Evolutionary conservation across 148 eudicot species (phyloP), one percentile per base, ranked within the genome.

Genomic region (Chenopodium quinoa): DNA sequence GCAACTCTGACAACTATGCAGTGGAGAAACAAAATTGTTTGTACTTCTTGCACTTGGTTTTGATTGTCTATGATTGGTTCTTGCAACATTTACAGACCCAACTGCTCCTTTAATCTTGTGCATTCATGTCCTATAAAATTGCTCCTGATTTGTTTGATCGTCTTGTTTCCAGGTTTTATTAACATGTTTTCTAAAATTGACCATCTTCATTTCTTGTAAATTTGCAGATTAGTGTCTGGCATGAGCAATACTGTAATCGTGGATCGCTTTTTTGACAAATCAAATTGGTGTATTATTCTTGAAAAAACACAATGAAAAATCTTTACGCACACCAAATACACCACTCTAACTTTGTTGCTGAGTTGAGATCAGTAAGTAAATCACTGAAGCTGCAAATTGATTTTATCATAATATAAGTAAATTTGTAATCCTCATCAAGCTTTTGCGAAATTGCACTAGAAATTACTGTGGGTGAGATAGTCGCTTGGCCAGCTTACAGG

Each of bases 251-350:
- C 95, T 20, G 86, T 92, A 27, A 81, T 95, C 31, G 91, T 93
- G 70, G 97, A 95, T 85, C 91, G 88, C 25, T 95, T 93, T 80
- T 95, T 80, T 58, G 99, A 95, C 86, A 95, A 95, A 84, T 95
- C 99, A 44, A 95, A 95, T 79, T 95, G 99, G 99, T 95, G 99
- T 78, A 88, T 95, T 34, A 88, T 95, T 77, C 97, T 95, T 37
- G 86, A 93, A 86, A 93, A 91, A 86, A 92, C 87, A 71, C 75
- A 76, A 67, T 88, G 88, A 90, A 31, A 34, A 63, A n/a, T 12
- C 44, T 71, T 69, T 65, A 34, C 17, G 16, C 60, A 2, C 34
- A 31, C 32, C 68, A 52, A 50, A n/a, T 71, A 9, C 50, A 37
- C 62, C 76, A 70, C 4, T 56, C 22, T 14, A 27, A 20, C 75